These are phyloP conservation scores for Acarospora socialis DNA, from an alignment of 2,329 filamentous ascomycete species.

Conservation along the genomic window DNA sequence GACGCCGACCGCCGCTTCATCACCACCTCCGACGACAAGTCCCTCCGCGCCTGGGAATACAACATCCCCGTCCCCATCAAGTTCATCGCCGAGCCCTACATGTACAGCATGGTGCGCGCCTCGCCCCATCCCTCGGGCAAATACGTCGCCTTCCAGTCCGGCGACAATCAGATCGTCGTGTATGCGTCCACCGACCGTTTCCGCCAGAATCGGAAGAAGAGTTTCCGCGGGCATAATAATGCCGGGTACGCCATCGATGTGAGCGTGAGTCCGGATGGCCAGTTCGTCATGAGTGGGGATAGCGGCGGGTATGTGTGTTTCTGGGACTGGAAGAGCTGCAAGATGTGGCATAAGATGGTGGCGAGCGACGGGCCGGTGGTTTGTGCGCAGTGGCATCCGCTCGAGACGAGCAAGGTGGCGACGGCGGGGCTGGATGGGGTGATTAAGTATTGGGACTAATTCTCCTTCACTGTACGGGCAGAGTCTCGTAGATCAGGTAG, in stretches of 20 bases:
- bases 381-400: conserved; percentile 91
- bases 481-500: no score
- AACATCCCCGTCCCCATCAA: conserved; percentile 97
- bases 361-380: conserved; percentile 71
- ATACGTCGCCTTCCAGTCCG: conserved; percentile 84
- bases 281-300: conserved; percentile 79
- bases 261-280: conserved; percentile 76
- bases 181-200: conserved; percentile 93
- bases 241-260: conserved; percentile 88
- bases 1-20: conserved; percentile 93
- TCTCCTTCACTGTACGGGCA: no score
- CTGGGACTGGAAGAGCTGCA: conserved; percentile 99
- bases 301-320: conserved; percentile 82
- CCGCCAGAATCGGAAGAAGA: conserved; percentile 93
- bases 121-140: conserved; percentile 78
- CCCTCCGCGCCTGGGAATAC: conserved; percentile 93
- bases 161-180: conserved; percentile 93
- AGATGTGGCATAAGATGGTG: conserved; percentile 94
- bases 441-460: conserved; percentile 89
- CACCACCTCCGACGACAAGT: conserved; percentile 95
- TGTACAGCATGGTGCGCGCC: conserved; percentile 88
- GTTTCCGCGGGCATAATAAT: conserved; percentile 89
- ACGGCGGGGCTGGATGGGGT: conserved; percentile 80
- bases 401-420: conserved; percentile 87
- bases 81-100: conserved; percentile 92